A percentile compares a stretch with the other conserved stretches of the same genome.
Evolutionary conservation across 2,329 filamentous ascomycete species (phyloP).

Genomic region (Pseudonectria buxi): DNA sequence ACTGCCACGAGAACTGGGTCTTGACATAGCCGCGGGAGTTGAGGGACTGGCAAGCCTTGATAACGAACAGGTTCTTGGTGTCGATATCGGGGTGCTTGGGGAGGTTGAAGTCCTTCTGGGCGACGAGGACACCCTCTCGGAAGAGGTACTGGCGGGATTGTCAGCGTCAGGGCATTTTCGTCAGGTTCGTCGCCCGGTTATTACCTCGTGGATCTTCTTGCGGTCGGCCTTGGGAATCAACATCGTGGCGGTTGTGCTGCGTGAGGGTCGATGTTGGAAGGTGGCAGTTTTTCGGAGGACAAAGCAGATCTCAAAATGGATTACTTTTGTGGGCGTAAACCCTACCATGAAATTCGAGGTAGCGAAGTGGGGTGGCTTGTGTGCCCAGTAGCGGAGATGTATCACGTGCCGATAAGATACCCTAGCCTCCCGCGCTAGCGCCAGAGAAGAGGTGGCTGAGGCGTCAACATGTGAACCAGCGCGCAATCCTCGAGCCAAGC

Average conservation of each 20-base stretch:
- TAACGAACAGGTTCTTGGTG: conserved; percentile 98
- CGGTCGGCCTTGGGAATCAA: conserved; percentile 99
- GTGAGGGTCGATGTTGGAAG: conserved; percentile 44
- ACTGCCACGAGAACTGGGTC: conserved; percentile 99
- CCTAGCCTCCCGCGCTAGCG: conserved; percentile 8
- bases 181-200: conserved; percentile 8
- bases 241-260: conserved; percentile 59
- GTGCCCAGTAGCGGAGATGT: conserved; percentile 19
- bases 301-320: conserved; percentile 36
- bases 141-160: conserved; percentile 72
- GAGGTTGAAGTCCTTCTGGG: conserved; percentile 98
- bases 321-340: conserved; percentile 41
- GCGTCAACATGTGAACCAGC: not conserved
- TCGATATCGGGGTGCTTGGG: conserved; percentile 97
- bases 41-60: conserved; percentile 98
- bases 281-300: conserved; percentile 33
- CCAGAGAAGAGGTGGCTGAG: not conserved
- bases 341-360: conserved; percentile 31
- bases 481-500: not conserved
- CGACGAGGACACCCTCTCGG: conserved; percentile 87
- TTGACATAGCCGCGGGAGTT: conserved; percentile 98
- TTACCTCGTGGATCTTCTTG: conserved; percentile 96
- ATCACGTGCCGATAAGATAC: conserved; percentile 28
- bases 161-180: conserved; percentile 20
- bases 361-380: conserved; percentile 29